Base-by-base conservation (phyloP, 1,284 basidiomycete genomes). In the Moesziomyces sp. region DNA sequence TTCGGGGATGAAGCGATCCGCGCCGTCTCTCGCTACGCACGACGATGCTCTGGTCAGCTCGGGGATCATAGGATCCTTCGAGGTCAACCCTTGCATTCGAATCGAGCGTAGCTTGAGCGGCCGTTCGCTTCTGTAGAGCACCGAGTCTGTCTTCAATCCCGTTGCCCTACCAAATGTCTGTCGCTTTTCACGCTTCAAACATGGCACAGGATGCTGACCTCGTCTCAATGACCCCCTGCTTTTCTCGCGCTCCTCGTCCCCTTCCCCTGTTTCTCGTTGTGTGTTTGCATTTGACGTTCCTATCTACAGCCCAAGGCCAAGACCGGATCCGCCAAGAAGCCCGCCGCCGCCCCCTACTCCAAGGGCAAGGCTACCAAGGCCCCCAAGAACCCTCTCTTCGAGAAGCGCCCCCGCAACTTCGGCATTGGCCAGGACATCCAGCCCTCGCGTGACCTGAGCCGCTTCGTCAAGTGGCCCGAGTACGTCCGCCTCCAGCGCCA, bases 391-490 rank as follows among this genome's bases (percentile, higher is more conserved):
- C 94, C 96, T 84, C 91, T 98, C 83, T 97, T 98, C 86, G 94
- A 97, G 89, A 87, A 93, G 76, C 88, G 86, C 75, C 89, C 93
- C 81, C 92, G 91, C 86, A 94, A 93, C 89, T 98, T 97, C 85
- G 94, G 93, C 85, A 95, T 98, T 76, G 96, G 95, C 84, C 93
- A 96, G 88, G 93, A 97, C 87, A 90, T 98, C 84, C 93, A 92
- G 84, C 95, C 92, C 83, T 89, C 89, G 86, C 90, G 89, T 67
- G 96, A 99, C 87, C 87, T 98, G 77, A 97, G 93, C 74, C 93
- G 95, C 86, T 98, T 98, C 87, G 93, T 98, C 87, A 98, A 97
- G 88, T 99, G 96, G 96, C 96, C 96, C 79, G 94, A 96, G 88
- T 99, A 99, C 85, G 91, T 99, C 80, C 93, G 94, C 85, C 92